Evolutionary conservation across 768 basidiomycete species (phyloP).

Genomic region (Leccinum olivaceopallidum): DNA sequence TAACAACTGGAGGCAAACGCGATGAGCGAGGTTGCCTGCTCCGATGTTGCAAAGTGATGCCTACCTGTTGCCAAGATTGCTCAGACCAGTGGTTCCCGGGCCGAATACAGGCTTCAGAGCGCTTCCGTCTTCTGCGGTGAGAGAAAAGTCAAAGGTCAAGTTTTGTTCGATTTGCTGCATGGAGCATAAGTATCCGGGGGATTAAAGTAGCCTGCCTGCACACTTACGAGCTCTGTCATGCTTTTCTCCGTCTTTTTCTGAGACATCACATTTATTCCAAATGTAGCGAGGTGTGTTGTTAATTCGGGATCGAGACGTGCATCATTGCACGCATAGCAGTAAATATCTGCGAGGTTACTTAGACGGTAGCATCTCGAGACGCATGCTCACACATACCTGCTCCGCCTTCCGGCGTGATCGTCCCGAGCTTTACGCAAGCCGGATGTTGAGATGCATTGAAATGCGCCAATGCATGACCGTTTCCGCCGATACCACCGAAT

Average conservation of each 20-base stretch:
- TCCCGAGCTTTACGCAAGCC: conserved; percentile 91
- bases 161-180: conserved; percentile 96
- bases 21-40: neutral
- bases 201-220: neutral
- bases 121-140: conserved; percentile 83
- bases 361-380: neutral
- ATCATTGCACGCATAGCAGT: conserved; percentile 92
- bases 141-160: conserved; percentile 89
- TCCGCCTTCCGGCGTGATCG: conserved; percentile 91
- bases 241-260: conserved; percentile 94
- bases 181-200: neutral
- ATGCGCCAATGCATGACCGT: conserved; percentile 87
- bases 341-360: conserved; percentile 59
- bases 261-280: conserved; percentile 83
- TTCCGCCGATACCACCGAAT: conserved; percentile 78
- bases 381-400: conserved; percentile 59
- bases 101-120: conserved; percentile 89
- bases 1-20: conserved; percentile 67
- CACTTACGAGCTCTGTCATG: conserved; percentile 87
- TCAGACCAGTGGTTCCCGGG: conserved; percentile 82
- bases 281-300: conserved; percentile 67
- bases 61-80: conserved; percentile 90
- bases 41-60: conserved; percentile 1
- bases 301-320: conserved; percentile 77
- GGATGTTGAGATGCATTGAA: conserved; percentile 71